Evolutionary conservation across 2,329 filamentous ascomycete species (phyloP), one percentile per base, ranked within the genome.

Genomic region (Paracorniculantispora psalliotae): DNA sequence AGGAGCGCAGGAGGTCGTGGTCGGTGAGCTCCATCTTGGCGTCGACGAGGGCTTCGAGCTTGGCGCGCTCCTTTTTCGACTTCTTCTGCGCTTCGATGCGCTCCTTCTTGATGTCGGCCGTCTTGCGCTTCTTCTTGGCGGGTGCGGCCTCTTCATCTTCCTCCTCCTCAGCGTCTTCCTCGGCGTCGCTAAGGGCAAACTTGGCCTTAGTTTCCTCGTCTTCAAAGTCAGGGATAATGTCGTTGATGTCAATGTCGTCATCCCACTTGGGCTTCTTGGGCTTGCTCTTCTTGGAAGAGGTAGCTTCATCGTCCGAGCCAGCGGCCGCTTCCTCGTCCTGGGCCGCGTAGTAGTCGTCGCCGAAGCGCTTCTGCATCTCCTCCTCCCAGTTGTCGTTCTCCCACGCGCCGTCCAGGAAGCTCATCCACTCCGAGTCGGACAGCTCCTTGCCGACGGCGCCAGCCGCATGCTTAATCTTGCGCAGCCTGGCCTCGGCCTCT

Each of bases 191-290:
- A 1, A 88, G 75, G 1, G 76, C 75, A 61, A 89, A 74, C 1
- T 77, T 75, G 21, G 84, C 82, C 52, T 79, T 75, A 23, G 49
- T 70, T 60, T 80, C 76, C 7, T 84, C 83, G 26, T 91, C 89
- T 21, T 90, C 85, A 69, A 96, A 96, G 62, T 96, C 91, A 1
- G 91, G 92, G 28, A 96, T 78, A 53, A 97, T 81, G 71, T 96
- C 93, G 62, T 89, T 91, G 76, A 99, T 97, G 70, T 97, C 92
- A 67, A 99, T 97, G 70, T 99, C 94, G 68, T 97, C 92, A 67
- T 97, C 91, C 89, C 93, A 99, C 68, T 81, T 87, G 64, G 84
- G 85, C 69, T 83, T 86, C 71, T 84, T 86, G 55, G 73, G 64
- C 19, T 75, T 70, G 63, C 67, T 72, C 63, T 68, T 82, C 51